Evolutionary conservation across 148 eudicot genomes (phyloP).

Genomic region (Tetragonia tetragonoides): DNA sequence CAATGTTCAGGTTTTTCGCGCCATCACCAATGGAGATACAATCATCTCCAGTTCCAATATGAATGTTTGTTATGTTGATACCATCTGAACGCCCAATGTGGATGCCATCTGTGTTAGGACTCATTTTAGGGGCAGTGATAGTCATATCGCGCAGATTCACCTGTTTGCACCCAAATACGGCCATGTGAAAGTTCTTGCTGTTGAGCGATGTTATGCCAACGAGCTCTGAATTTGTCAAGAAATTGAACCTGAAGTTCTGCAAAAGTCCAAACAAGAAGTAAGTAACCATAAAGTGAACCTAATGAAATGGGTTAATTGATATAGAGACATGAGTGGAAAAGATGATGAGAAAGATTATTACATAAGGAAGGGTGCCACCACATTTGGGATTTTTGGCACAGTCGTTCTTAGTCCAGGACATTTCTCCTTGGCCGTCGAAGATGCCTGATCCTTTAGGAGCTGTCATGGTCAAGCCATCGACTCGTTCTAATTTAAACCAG

Average conservation of each 20-base stretch:
- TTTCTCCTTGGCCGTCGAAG: constrained; percentile 56
- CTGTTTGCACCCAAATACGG: constrained; percentile 37
- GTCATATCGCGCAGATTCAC: constrained; percentile 31
- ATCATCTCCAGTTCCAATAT: constrained; percentile 56
- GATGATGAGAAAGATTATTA: no score
- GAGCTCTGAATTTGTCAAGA: constrained; percentile 35
- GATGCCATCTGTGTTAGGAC: constrained; percentile 67
- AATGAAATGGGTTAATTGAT: no score
- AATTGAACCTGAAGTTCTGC: constrained; percentile 51
- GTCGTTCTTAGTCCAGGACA: constrained; percentile 43
- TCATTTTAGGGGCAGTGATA: constrained; percentile 40
- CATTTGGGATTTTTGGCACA: constrained; percentile 35
- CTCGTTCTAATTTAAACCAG: constrained; percentile 40
- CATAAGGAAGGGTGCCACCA: constrained; percentile 42
- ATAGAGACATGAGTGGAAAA: no score
- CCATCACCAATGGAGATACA: constrained; percentile 69
- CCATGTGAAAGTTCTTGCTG: constrained; percentile 59
- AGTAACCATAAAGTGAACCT: not conserved
- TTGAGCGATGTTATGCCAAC: constrained; percentile 38
- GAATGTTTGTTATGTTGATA: constrained; percentile 29
- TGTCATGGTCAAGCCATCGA: constrained; percentile 37
- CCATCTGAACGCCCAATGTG: constrained; percentile 48
- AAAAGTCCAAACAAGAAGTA: not conserved
- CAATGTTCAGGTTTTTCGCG: constrained; percentile 31
- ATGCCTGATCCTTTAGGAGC: constrained; percentile 36